These are phyloP conservation scores for Sungouiozyma intestinalis DNA, from an alignment of 805 yeast genomes.

Conservation along the genomic window DNA sequence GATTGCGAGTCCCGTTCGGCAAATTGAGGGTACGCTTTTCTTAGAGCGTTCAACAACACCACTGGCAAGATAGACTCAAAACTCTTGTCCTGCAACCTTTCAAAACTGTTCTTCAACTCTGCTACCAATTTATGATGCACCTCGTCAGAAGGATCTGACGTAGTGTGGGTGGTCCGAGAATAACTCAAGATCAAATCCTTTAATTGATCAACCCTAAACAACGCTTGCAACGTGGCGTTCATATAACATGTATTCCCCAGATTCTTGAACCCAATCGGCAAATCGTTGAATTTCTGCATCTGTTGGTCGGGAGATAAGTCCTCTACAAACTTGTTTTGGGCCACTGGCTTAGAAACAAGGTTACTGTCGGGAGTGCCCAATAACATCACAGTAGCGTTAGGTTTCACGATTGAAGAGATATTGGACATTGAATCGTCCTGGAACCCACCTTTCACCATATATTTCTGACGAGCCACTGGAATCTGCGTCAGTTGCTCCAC, in stretches of 20 bases:
- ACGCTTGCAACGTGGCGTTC: constrained; percentile 81
- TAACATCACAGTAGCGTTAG: constrained; percentile 68
- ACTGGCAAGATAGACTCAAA: constrained; percentile 54
- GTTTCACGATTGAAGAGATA: constrained; percentile 42
- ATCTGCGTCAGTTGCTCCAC: constrained; percentile 67
- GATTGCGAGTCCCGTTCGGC: constrained; percentile 56
- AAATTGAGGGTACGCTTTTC: constrained; percentile 77
- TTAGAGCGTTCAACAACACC: constrained; percentile 51
- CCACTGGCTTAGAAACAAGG: constrained; percentile 41
- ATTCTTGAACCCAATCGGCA: constrained; percentile 87
- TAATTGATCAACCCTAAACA: constrained; percentile 68
- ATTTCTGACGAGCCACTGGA: constrained; percentile 84
- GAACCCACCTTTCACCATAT: constrained; percentile 79
- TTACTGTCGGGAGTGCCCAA: constrained; percentile 80
- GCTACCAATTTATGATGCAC: constrained; percentile 33
- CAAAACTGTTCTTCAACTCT: constrained; percentile 39
- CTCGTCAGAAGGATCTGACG: constrained; percentile 18
- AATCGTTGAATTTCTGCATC: constrained; percentile 31
- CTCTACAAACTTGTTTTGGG: constrained; percentile 52
- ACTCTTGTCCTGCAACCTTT: constrained; percentile 31
- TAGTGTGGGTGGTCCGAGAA: constrained; percentile 43
- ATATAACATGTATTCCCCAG: constrained; percentile 94
- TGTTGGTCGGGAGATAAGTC: constrained; percentile 42
- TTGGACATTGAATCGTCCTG: constrained; percentile 48
- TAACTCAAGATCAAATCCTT: constrained; percentile 52